A percentile compares a stretch with the other conserved stretches of the same genome.
These are phyloP conservation scores for Kwoniella botswanensis DNA, from an alignment of 768 basidiomycete species.

Conservation along the genomic window DNA sequence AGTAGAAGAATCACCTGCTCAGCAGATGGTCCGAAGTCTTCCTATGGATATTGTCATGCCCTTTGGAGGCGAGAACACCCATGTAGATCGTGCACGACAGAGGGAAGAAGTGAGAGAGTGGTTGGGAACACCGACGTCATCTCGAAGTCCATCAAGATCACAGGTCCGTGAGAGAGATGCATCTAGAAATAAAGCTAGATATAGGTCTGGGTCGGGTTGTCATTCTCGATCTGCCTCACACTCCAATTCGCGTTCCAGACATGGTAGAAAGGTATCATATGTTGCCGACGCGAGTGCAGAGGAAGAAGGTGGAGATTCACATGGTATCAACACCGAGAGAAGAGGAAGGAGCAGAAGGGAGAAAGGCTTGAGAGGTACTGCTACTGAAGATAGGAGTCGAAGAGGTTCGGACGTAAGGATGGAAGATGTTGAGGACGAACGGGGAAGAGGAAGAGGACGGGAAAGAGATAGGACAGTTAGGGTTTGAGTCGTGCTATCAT, in stretches of 20 bases:
- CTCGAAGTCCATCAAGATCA: slow-evolving; percentile 7
- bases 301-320: slow-evolving; percentile 5
- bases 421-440: slow-evolving; percentile 1
- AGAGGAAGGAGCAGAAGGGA: slow-evolving; percentile 20
- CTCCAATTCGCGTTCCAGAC: slow-evolving; percentile 5
- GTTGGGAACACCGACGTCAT: slow-evolving; percentile 12
- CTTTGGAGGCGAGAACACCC: slow-evolving; percentile 11
- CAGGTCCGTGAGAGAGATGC: background rate
- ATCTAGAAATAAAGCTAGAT: slow-evolving; percentile 11
- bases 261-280: slow-evolving; percentile 22
- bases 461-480: slow-evolving; percentile 17
- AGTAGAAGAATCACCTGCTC: slow-evolving; percentile 22
- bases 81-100: slow-evolving; percentile 11
- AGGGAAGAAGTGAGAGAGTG: slow-evolving; percentile 12
- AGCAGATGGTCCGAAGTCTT: slow-evolving; percentile 44
- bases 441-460: slow-evolving; percentile 10
- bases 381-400: slow-evolving; percentile 7
- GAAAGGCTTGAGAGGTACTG: slow-evolving; percentile 11
- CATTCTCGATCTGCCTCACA: slow-evolving; percentile 12
- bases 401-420: background rate
- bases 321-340: slow-evolving; percentile 1
- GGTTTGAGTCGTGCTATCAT: slow-evolving; percentile 1
- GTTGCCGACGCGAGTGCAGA: slow-evolving; percentile 27
- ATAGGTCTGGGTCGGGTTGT: slow-evolving; percentile 16
- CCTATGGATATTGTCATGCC: slow-evolving; percentile 51